Percentiles rank a stretch among this genome's conserved stretches.
phyloP scores from a whole-genome alignment of 345 rosid species.

The Clausena lansium region DNA sequence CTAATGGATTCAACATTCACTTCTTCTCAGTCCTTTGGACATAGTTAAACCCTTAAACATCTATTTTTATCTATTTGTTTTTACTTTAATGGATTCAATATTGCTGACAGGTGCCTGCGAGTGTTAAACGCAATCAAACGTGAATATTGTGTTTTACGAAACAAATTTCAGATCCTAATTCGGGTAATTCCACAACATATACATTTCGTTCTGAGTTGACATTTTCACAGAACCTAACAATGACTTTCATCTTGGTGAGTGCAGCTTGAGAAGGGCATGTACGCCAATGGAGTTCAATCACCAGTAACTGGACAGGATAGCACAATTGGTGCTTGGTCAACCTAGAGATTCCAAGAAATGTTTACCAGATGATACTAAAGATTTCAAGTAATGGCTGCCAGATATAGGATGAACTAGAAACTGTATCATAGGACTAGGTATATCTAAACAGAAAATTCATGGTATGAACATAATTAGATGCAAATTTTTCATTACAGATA shows the following conservation, averaged over 20 bases:
- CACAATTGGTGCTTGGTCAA: background rate
- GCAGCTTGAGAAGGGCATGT: slow-evolving; percentile 28
- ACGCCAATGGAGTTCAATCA: background rate
- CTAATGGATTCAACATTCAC: background rate
- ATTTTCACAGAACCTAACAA: no score
- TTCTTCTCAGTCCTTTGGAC: background rate
- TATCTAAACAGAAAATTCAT: no score
- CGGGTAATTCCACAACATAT: background rate
- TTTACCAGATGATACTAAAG: background rate
- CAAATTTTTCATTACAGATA: background rate
- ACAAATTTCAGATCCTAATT: background rate
- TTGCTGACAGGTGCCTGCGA: slow-evolving; percentile 1
- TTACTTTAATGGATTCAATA: background rate
- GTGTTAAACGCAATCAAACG: background rate
- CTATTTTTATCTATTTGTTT: background rate
- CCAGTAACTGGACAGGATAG: background rate
- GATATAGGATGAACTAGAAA: background rate
- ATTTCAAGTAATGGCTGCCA: background rate
- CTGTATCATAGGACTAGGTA: background rate
- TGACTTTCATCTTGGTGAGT: background rate
- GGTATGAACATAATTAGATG: background rate
- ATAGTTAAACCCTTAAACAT: background rate
- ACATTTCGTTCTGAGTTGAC: no score
- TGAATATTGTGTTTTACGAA: background rate
- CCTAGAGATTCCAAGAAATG: background rate